Conservation (phyloP, 2,329 filamentous ascomycete genomes). For the Alternaria sp. region DNA sequence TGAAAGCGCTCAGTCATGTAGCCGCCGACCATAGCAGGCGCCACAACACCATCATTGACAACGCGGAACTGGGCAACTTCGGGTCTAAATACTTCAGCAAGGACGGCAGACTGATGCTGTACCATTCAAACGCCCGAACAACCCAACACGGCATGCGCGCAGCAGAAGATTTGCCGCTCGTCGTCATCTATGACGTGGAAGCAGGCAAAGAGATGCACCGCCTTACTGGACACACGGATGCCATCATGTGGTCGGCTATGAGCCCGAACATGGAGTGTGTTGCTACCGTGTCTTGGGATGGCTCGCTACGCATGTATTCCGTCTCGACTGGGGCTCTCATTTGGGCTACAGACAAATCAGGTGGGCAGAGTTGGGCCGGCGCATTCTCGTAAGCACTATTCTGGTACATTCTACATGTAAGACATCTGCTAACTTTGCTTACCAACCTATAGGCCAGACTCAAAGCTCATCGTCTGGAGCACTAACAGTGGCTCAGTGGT, state of each 20-base stretch:
- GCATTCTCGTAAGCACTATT: slow-evolving; percentile 24
- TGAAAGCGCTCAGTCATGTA: slow-evolving; percentile 19
- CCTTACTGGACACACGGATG: slow-evolving; percentile 33
- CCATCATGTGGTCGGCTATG: slow-evolving; percentile 35
- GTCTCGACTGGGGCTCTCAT: slow-evolving; percentile 21
- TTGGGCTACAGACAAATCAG: slow-evolving; percentile 25
- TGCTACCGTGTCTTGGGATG: slow-evolving; percentile 38
- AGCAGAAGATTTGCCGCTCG: slow-evolving; percentile 13
- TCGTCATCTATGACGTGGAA: slow-evolving; percentile 29
- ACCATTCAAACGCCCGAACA: slow-evolving; percentile 5
- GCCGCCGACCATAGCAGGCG: slow-evolving; percentile 29
- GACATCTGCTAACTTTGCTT: background rate
- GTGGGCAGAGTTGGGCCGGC: slow-evolving; percentile 29
- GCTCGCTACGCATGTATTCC: slow-evolving; percentile 35
- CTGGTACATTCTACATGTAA: background rate
- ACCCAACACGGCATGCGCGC: slow-evolving; percentile 17
- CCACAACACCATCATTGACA: slow-evolving; percentile 26
- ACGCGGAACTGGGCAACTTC: slow-evolving; percentile 20
- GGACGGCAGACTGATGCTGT: slow-evolving; percentile 28
- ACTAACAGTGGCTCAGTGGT: slow-evolving; percentile 17
- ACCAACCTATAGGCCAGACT: slow-evolving; percentile 15
- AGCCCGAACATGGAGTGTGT: slow-evolving; percentile 30
- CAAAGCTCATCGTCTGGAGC: slow-evolving; percentile 34
- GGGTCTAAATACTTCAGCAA: slow-evolving; percentile 23
- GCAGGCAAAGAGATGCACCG: slow-evolving; percentile 17